Evolutionary conservation across 2,329 filamentous ascomycete species (phyloP).

Genomic region (Trichoderma sp.): DNA sequence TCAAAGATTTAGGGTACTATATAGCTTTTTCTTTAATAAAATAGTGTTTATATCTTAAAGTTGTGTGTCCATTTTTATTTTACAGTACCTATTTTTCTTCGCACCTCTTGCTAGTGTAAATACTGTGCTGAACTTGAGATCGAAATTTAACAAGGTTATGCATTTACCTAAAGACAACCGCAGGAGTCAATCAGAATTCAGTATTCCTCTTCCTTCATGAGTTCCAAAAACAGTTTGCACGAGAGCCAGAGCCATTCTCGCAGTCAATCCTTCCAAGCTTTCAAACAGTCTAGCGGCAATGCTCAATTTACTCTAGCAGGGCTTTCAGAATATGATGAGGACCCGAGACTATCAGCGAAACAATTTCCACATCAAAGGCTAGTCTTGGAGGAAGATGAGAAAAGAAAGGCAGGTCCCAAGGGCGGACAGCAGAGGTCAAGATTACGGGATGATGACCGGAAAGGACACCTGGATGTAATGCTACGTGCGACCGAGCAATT

Average conservation of each 20-base stretch:
- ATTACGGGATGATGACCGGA: slow-evolving; percentile 29
- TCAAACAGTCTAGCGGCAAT: slow-evolving; percentile 55
- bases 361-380: slow-evolving; percentile 55
- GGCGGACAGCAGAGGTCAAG: slow-evolving; percentile 16
- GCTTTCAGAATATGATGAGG: slow-evolving; percentile 49
- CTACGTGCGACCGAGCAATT: slow-evolving; percentile 71
- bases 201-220: background rate
- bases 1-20: too few species aligned
- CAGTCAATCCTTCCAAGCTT: slow-evolving; percentile 23
- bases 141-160: too few species aligned
- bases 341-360: slow-evolving; percentile 42
- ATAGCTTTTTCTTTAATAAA: too few species aligned
- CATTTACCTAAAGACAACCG: background rate
- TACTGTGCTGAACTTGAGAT: too few species aligned
- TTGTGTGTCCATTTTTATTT: too few species aligned
- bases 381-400: background rate
- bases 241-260: background rate
- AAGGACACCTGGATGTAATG: slow-evolving; percentile 64
- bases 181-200: background rate
- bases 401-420: background rate
- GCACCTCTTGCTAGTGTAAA: too few species aligned
- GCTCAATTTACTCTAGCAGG: slow-evolving; percentile 58
- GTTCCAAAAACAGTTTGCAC: background rate
- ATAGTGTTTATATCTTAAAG: too few species aligned
- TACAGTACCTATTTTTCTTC: too few species aligned